Base-by-base conservation (phyloP, 768 basidiomycete genomes). In the Psilocybe sp. region DNA sequence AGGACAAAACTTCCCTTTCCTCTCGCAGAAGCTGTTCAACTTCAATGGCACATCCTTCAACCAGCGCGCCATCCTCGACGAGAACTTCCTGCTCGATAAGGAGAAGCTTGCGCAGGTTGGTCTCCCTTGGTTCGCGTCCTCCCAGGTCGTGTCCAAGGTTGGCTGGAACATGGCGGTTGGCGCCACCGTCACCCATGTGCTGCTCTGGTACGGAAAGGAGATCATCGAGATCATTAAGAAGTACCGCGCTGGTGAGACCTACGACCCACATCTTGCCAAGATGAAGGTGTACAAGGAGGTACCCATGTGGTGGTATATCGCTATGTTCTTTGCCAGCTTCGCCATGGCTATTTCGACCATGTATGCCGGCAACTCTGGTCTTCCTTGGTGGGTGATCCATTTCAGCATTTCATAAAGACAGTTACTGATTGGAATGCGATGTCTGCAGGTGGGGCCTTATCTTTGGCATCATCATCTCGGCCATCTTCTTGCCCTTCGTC, bases 1-100 rank as follows among this genome's bases (percentile, higher is more conserved):
- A 40, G 76, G 75, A 1, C 75, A 80, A 57, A 76, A 70, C 56
- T 82, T 85, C 68, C 84, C 84, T 1, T 83, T 83, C 66, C 63
- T 81, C 13, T 75, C 76, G 2, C 80, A 81, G 53, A 61, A 67
- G 4, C 59, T 81, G 11, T 81, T 76, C 59, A 73, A 76, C 53
- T 69, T 76, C 56, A 78, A 82, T 35, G 80, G 79, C 0, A 73
- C 79, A 0, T 16, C 61, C 4, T 85, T 77, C 60, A 61, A 84
- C 43, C 83, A 85, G 58, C 64, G 68, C 7, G 43, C 67, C 12
- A 84, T 84, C 55, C 65, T 85, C 44, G 73, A 80, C 49, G 67
- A 72, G 14, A 71, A 82, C 53, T 78, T 71, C 56, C 59, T 54
- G 18, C 70, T 85, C 10, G 79, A 85, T 53, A 65, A 61, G 0